A percentile compares a stretch with the other conserved stretches of the same genome.
Evolutionary conservation across 139 green algal genomes (phyloP).

Genomic region (Chlamydomonas applanata): DNA sequence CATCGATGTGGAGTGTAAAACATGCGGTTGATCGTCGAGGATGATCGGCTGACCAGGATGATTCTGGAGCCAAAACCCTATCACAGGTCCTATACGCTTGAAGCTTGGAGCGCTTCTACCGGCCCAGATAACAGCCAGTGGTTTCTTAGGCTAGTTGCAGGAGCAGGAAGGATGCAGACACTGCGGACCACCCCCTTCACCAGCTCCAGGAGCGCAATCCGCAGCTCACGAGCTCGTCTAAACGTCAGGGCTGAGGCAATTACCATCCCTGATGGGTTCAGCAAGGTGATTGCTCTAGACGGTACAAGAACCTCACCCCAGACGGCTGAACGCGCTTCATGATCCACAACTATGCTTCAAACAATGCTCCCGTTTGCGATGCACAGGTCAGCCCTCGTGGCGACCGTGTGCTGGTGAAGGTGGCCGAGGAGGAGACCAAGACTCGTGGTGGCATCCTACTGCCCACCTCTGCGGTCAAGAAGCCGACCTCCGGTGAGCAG

Average conservation of each 20-base stretch:
- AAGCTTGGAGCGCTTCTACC: too few species aligned
- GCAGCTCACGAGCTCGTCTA: constrained; percentile 10
- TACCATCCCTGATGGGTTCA: constrained; percentile 34
- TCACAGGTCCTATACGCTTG: too few species aligned
- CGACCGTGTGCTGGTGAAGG: constrained; percentile 87
- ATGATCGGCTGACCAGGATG: too few species aligned
- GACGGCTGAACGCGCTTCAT: background rate
- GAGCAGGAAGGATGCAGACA: too few species aligned
- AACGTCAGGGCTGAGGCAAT: constrained; percentile 28
- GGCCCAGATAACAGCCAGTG: too few species aligned
- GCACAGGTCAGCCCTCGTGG: constrained; percentile 77
- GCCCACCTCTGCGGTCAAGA: constrained; percentile 75
- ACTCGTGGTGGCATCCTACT: constrained; percentile 89
- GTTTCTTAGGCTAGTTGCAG: too few species aligned
- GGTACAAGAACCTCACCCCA: too few species aligned
- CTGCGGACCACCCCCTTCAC: too few species aligned
- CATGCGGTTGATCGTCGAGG: too few species aligned
- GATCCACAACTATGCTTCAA: background rate
- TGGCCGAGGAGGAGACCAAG: constrained; percentile 77
- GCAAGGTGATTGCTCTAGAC: constrained; percentile 26
- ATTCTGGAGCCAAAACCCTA: too few species aligned
- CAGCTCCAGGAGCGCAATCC: too few species aligned
- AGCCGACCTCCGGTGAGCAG: constrained; percentile 69
- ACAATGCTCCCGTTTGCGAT: background rate
- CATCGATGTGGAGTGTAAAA: too few species aligned